A percentile compares a stretch with the other conserved stretches of the same genome.
phyloP scores from a whole-genome alignment of 2,329 filamentous ascomycete genomes.

The Penicillium sp. region DNA sequence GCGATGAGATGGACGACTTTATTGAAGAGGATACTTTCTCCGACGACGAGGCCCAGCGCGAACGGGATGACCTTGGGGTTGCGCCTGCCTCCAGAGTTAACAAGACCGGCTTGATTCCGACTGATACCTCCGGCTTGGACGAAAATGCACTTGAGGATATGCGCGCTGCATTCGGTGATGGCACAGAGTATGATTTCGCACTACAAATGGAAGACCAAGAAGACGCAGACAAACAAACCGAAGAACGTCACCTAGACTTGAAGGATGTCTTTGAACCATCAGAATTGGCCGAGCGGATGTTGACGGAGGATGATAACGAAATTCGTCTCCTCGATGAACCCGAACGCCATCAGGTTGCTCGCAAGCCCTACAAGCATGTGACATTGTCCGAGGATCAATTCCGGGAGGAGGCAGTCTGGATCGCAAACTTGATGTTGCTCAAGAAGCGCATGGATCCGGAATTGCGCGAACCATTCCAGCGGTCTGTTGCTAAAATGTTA shows the following conservation, averaged over 20 bases:
- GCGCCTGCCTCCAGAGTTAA: conserved; percentile 74
- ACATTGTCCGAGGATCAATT: conserved; percentile 80
- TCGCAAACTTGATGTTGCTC: conserved; percentile 83
- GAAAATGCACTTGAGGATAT: conserved; percentile 94
- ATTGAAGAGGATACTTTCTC: conserved; percentile 95
- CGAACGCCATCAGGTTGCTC: conserved; percentile 89
- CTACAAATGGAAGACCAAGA: conserved; percentile 84
- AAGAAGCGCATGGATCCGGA: conserved; percentile 75
- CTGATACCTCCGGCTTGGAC: conserved; percentile 82
- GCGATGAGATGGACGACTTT: conserved; percentile 89
- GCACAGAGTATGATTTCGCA: conserved; percentile 94
- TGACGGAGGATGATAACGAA: conserved; percentile 91
- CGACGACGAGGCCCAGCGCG: conserved; percentile 73
- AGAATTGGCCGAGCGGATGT: conserved; percentile 86
- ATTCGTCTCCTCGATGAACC: conserved; percentile 89
- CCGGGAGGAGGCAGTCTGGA: conserved; percentile 88
- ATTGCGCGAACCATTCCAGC: conserved; percentile 78
- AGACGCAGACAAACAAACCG: conserved; percentile 71
- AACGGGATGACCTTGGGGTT: conserved; percentile 84
- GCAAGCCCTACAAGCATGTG: conserved; percentile 81
- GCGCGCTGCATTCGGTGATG: conserved; percentile 92
- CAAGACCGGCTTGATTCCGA: conserved; percentile 63
- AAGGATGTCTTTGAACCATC: conserved; percentile 99
- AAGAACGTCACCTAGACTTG: conserved; percentile 82
- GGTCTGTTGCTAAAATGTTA: conserved; percentile 85